phyloP scores from a whole-genome alignment of 352 stramenopile genomes.

The Phytopythium delawarense region DNA sequence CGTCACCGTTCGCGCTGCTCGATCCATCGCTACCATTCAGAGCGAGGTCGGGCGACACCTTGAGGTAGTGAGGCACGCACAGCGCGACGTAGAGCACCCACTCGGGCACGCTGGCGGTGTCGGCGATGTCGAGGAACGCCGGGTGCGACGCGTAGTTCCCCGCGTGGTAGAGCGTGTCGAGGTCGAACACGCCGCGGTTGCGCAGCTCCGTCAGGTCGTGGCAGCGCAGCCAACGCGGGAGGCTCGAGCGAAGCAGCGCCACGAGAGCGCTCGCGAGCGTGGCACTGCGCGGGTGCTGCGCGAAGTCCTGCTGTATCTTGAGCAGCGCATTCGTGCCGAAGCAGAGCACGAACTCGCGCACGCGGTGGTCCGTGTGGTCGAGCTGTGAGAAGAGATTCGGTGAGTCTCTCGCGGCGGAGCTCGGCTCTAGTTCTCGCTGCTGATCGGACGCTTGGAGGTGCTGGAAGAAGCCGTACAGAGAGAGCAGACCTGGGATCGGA shows the following conservation, averaged over 20 bases:
- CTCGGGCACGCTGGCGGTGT: constrained; percentile 20
- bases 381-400: constrained; percentile 20
- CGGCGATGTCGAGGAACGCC: constrained; percentile 17
- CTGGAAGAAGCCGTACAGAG: constrained; percentile 39
- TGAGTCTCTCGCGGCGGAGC: not conserved
- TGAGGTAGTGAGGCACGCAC: constrained; percentile 40
- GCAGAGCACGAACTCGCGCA: constrained; percentile 55
- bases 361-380: constrained; percentile 31
- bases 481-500: constrained; percentile 36
- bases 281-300: constrained; percentile 25
- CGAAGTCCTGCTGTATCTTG: constrained; percentile 56
- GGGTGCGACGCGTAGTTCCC: constrained; percentile 22
- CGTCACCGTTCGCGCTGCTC: constrained; percentile 5
- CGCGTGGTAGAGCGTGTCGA: constrained; percentile 28
- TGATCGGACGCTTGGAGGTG: constrained; percentile 7
- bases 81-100: constrained; percentile 60
- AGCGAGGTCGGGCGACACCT: constrained; percentile 9
- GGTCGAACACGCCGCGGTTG: constrained; percentile 44
- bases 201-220: constrained; percentile 48
- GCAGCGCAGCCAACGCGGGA: constrained; percentile 39
- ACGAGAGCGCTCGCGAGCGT: constrained; percentile 17
- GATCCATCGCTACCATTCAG: not conserved
- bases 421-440: not conserved
- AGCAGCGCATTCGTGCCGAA: constrained; percentile 52
- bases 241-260: constrained; percentile 50